These are phyloP conservation scores for Fusarium dlaminii DNA, from an alignment of 2,329 filamentous ascomycete genomes.

Conservation along the genomic window DNA sequence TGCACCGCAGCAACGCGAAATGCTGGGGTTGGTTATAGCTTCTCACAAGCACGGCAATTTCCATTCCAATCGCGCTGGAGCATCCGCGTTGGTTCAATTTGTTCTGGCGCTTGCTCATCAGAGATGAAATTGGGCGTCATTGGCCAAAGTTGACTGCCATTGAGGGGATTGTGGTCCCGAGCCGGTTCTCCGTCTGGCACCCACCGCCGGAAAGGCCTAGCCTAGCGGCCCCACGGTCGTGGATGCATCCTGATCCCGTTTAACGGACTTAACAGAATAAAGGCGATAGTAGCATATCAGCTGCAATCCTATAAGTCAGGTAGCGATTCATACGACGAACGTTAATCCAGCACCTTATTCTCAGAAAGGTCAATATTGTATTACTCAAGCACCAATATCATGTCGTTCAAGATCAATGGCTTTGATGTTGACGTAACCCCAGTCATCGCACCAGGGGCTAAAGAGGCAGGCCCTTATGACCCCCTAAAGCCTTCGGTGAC, in stretches of 20 bases:
- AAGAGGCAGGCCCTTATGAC: not conserved
- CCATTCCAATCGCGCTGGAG: accelerated
- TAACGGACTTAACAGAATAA: not conserved
- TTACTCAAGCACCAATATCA: not conserved
- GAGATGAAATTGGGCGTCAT: not conserved
- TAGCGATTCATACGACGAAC: no score
- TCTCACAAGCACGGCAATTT: no score
- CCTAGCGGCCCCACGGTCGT: not conserved
- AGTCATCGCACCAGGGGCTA: not conserved
- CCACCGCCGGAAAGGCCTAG: not conserved
- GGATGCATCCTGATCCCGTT: not conserved
- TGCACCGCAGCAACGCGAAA: not conserved
- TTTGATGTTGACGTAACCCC: not conserved
- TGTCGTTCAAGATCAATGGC: not conserved
- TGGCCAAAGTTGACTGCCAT: not conserved
- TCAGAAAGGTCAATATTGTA: not conserved
- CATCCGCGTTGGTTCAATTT: accelerated
- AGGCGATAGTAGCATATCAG: not conserved
- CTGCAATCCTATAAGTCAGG: not conserved
- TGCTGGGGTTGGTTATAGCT: accelerated
- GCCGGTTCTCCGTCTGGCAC: not conserved
- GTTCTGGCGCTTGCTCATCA: not conserved
- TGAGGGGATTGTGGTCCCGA: not conserved
- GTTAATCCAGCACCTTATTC: not conserved
- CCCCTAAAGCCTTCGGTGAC: not conserved